Percentiles rank a stretch among this genome's conserved stretches.
Evolutionary conservation across 2,329 filamentous ascomycete genomes (phyloP).

Genomic region (Penicillium vulpinum): DNA sequence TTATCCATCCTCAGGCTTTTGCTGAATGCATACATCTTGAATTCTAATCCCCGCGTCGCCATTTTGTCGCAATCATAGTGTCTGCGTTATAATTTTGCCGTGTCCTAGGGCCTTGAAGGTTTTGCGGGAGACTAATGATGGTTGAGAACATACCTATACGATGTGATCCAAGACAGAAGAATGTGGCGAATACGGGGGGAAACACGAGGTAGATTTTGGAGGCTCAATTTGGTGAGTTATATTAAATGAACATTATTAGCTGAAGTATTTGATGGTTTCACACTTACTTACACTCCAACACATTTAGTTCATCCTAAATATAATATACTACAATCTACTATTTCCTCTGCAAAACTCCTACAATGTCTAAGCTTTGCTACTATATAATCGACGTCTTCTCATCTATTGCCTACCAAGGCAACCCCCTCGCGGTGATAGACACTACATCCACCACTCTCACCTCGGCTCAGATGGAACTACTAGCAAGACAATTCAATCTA

Average conservation of each 20-base stretch:
- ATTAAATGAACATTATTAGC: neutral
- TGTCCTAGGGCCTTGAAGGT: neutral
- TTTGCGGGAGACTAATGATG: neutral
- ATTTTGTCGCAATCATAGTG: too few species aligned
- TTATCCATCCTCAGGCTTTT: too few species aligned
- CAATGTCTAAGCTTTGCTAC: conserved; percentile 8
- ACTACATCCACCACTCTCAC: conserved; percentile 14
- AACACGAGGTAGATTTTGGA: neutral
- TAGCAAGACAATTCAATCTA: conserved; percentile 23
- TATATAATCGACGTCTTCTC: conserved; percentile 22
- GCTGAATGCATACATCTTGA: too few species aligned
- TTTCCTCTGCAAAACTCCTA: neutral
- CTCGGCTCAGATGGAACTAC: conserved; percentile 19
- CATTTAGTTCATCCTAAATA: too few species aligned
- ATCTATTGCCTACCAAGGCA: conserved; percentile 19
- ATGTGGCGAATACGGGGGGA: neutral
- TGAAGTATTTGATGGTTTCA: neutral
- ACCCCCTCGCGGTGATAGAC: conserved; percentile 22
- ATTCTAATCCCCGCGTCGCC: too few species aligned
- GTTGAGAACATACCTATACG: neutral
- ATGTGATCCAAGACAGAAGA: neutral
- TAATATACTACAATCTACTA: neutral
- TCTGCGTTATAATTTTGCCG: too few species aligned
- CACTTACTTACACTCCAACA: too few species aligned
- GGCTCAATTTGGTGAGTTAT: neutral